Evolutionary conservation across 441 rosid genomes (phyloP).

Genomic region (Brassica balearica): DNA sequence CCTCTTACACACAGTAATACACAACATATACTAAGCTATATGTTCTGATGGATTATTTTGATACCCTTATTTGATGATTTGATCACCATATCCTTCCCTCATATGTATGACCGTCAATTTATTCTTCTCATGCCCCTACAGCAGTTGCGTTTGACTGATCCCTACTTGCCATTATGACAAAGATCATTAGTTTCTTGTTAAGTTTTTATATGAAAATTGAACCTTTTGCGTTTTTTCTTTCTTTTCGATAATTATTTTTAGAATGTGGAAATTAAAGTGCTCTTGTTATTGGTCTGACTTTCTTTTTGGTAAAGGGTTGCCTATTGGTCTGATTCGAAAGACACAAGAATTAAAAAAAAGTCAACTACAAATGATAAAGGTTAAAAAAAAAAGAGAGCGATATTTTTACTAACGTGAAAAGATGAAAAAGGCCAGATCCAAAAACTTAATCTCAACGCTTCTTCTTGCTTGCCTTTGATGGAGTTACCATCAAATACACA

Average conservation of each 20-base stretch:
- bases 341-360: background rate
- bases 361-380: slow-evolving; percentile 19
- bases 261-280: background rate
- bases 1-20: too few species aligned
- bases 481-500: slow-evolving; percentile 61
- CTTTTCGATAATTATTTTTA: background rate
- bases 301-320: background rate
- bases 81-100: too few species aligned
- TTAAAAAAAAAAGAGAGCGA: background rate
- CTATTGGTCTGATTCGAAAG: slow-evolving; percentile 26
- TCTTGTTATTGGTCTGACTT: slow-evolving; percentile 5
- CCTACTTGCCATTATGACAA: background rate
- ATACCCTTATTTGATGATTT: too few species aligned
- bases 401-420: background rate
- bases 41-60: too few species aligned
- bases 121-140: background rate
- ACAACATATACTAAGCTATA: too few species aligned
- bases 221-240: background rate
- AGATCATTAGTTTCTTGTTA: background rate
- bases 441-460: slow-evolving; percentile 54
- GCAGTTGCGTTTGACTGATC: background rate
- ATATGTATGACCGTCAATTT: too few species aligned
- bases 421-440: background rate
- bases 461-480: slow-evolving; percentile 81
- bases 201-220: slow-evolving; percentile 5